Evolutionary conservation across 1,284 basidiomycete species (phyloP), one percentile per base, ranked within the genome.

Genomic region (Sporisorium graminicola): DNA sequence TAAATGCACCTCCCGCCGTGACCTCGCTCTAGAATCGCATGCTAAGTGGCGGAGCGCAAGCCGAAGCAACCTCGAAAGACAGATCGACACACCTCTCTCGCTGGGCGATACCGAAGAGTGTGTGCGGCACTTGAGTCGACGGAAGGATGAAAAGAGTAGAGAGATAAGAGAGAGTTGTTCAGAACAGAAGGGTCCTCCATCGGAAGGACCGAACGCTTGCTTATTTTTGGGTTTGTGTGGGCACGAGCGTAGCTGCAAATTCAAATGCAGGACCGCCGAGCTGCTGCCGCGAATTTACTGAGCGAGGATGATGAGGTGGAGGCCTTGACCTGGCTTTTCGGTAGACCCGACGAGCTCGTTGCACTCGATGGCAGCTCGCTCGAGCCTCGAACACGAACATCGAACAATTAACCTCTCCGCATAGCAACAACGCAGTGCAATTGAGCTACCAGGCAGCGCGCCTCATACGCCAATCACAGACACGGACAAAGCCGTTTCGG

Each of bases 271-370:
- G n/a, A 58, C 42, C 24, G 31, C 51, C 37, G 33, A n/a, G 20
- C 22, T 58, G 57, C 64, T 53, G 31, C 64, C 47, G 22, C 29
- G 9, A 43, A 27, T 18, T 35, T 60, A n/a, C 55, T 26, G 27
- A 33, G 33, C 20, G 12, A 29, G 26, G 29, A 58, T 46, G 58
- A 66, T 60, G 58, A 66, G 58, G 57, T 60, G 64, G 64, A 66
- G 58, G 63, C 27, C 5, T 35, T 18, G 53, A 42, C 16, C 61
- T 35, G n/a, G 33, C 50, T 40, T 24, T 29, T 50, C 54, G 35
- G 43, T 27, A n/a, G n/a, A 33, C 35, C 33, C 27, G 40, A 62
- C 37, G 26, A 49, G 8, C 22, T 24, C 13, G 22, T 26, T 7
- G 24, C 27, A 10, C n/a, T n/a, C n/a, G n/a, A n/a, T n/a, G n/a